Conservation (phyloP, 768 basidiomycete genomes). For the Tephrocybe sp. region DNA sequence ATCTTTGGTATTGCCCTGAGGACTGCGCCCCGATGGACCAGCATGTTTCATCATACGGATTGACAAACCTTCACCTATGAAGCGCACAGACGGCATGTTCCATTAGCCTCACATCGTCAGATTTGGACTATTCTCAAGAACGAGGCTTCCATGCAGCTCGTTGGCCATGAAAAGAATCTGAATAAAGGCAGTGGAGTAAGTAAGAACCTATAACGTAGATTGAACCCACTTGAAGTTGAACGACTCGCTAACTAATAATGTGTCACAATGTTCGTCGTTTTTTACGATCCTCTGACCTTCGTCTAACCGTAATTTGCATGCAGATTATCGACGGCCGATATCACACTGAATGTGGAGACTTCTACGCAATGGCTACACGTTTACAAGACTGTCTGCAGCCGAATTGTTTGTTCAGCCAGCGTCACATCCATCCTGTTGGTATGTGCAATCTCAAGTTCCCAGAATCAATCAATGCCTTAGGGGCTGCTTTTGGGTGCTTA, state of each 20-base stretch:
- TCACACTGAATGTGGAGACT: constrained; percentile 70
- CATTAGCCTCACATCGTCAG: constrained; percentile 39
- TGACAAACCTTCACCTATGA: no score
- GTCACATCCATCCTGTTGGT: constrained; percentile 62
- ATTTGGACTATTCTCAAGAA: constrained; percentile 32
- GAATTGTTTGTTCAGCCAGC: constrained; percentile 70
- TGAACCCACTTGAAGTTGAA: neutral
- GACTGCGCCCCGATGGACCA: no score
- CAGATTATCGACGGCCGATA: constrained; percentile 79
- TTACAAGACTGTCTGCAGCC: constrained; percentile 62
- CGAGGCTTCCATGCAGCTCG: constrained; percentile 41
- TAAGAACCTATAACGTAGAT: neutral
- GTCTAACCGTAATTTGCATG: neutral
- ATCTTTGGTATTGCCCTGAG: no score
- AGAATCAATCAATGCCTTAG: no score
- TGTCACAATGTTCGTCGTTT: constrained; percentile 66
- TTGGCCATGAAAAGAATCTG: constrained; percentile 15
- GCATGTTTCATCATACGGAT: no score
- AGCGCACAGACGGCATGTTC: no score
- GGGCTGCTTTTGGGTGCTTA: no score
- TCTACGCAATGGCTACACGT: constrained; percentile 69
- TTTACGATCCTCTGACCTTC: neutral
- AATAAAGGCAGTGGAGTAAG: constrained; percentile 15
- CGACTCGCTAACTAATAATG: constrained; percentile 38
- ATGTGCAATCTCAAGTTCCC: neutral